These are phyloP conservation scores for Proliferodiscus dingleyae DNA, from an alignment of 2,329 filamentous ascomycete genomes.

Conservation along the genomic window DNA sequence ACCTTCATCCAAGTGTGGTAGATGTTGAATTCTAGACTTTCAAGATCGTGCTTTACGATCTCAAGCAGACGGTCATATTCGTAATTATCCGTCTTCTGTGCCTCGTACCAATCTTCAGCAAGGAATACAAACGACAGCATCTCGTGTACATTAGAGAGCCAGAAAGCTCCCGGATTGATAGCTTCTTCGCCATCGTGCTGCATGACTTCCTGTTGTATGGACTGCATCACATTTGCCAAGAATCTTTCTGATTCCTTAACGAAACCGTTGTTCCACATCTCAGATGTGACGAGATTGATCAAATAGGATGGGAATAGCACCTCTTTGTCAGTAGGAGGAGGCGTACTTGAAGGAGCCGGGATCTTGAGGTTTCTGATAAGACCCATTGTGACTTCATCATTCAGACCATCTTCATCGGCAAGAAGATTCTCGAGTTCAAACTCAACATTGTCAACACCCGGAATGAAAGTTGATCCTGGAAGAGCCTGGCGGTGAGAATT, in stretches of 20 bases:
- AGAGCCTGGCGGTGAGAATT: constrained; percentile 63
- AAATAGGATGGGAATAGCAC: constrained; percentile 97
- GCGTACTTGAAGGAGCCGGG: constrained; percentile 77
- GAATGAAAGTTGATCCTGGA: constrained; percentile 71
- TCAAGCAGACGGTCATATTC: constrained; percentile 96
- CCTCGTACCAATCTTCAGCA: constrained; percentile 98
- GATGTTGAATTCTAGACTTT: constrained; percentile 99
- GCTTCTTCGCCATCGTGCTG: constrained; percentile 96
- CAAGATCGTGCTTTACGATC: constrained; percentile 98
- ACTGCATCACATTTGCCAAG: constrained; percentile 98
- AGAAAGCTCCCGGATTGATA: constrained; percentile 95
- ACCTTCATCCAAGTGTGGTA: constrained; percentile 99
- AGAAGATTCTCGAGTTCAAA: constrained; percentile 90
- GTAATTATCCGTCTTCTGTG: constrained; percentile 98
- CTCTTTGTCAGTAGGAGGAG: constrained; percentile 94
- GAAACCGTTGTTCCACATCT: constrained; percentile 99
- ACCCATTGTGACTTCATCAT: constrained; percentile 95
- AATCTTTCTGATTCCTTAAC: constrained; percentile 99
- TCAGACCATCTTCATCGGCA: constrained; percentile 90
- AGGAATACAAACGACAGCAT: constrained; percentile 99
- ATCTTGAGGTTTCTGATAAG: constrained; percentile 97
- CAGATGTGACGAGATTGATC: constrained; percentile 97
- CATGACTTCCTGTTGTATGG: constrained; percentile 99
- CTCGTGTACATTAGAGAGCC: constrained; percentile 98
- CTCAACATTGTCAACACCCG: constrained; percentile 85